phyloP scores from a whole-genome alignment of 169 alveolate genomes.

The Eimeria acervulina region DNA sequence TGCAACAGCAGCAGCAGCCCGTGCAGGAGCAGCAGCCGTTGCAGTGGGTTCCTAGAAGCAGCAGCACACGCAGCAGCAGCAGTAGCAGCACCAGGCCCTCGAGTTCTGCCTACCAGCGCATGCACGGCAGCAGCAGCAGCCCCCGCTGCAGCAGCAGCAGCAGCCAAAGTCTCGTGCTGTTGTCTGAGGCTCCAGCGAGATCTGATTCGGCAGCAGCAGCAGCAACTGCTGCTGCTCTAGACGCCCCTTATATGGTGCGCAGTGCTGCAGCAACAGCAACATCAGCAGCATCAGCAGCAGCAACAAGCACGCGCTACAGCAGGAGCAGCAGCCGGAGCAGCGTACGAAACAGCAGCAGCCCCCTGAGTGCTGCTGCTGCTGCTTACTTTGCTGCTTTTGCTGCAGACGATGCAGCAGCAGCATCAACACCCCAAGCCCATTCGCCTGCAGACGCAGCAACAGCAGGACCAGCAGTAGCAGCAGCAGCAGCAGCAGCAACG shows the following conservation, averaged over 20 bases:
- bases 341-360: slow-evolving; percentile 24
- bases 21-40: too few species aligned
- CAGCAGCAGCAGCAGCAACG: slow-evolving; percentile 63
- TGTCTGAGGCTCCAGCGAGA: not conserved
- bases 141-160: too few species aligned
- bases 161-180: slow-evolving; percentile 20
- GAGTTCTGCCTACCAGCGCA: too few species aligned
- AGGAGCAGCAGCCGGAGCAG: slow-evolving; percentile 35
- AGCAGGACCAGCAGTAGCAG: slow-evolving; percentile 37
- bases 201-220: slow-evolving; percentile 35
- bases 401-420: not conserved
- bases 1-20: too few species aligned
- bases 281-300: slow-evolving; percentile 11
- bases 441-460: not conserved
- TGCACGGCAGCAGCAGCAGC: too few species aligned
- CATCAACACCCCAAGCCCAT: not conserved
- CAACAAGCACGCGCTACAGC: not conserved
- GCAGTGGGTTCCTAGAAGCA: too few species aligned
- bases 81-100: too few species aligned
- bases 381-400: too few species aligned
- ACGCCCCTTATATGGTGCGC: not conserved
- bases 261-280: not conserved
- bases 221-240: not conserved
- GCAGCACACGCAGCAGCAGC: too few species aligned
- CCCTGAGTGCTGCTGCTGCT: slow-evolving; percentile 53